Evolutionary conservation across 1,284 basidiomycete genomes (phyloP), one percentile per base, ranked within the genome.

Genomic region (Trichosporon faecale): DNA sequence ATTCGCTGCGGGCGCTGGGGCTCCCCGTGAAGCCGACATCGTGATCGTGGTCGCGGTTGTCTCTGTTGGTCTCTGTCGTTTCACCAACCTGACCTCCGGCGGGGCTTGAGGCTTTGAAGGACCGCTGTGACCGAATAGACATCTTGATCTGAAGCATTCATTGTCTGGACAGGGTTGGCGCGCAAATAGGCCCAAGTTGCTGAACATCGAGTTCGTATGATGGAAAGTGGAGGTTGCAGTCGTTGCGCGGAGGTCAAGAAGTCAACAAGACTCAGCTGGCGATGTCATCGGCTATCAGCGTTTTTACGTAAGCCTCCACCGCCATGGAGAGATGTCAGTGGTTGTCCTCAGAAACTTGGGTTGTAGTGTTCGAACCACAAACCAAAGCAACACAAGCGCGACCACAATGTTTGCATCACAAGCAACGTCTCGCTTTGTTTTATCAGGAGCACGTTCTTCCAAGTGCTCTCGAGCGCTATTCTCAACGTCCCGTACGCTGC

Each of bases 221-320:
- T 14, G 9, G 37, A 18, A 5, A 63, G 57, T 37, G 35, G 25
- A 23, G n/a, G n/a, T 14, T 31, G 16, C 35, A 46, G 21, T 0
- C 46, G n/a, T n/a, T n/a, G n/a, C n/a, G n/a, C n/a, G n/a, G n/a
- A n/a, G n/a, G n/a, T n/a, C n/a, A n/a, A 31, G 9, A 14, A 18
- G 66, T 33, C 64, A 60, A 46, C 69, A 66, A 57, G 72, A 60
- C 31, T 27, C 31, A 74, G 46, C 69, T 80, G 33, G 72, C 76
- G 6, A 88, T 88, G 75, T 83, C 35, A 31, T 55, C 46, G n/a
- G 44, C 27, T 52, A 29, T 52, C 49, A 52, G 11, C n/a, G 49
- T 11, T 23, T 25, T 55, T 29, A 35, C 49, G 49, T 55, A n/a
- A 25, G 14, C 49, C 65, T 57, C 31, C 23, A 35, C 33, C 7